Conservation (phyloP, 805 yeast species). For the Candida chilensis region DNA sequence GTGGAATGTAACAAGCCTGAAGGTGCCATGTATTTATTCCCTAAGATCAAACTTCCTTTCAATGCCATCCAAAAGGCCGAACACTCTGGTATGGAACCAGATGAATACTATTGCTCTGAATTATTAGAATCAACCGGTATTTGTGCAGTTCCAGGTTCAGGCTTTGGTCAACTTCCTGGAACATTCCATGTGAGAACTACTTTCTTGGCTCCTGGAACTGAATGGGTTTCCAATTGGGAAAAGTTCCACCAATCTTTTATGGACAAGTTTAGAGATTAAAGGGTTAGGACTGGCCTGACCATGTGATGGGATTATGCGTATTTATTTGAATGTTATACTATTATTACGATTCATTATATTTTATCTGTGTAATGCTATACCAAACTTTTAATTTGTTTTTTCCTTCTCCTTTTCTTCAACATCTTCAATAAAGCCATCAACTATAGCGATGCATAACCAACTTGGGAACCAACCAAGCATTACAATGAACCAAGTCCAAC, state of each 20-base stretch:
- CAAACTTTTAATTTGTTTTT: too few relatives aligned
- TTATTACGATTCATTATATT: too few relatives aligned
- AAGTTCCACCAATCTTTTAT: constrained; percentile 72
- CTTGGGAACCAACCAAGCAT: constrained; percentile 75
- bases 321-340: too few relatives aligned
- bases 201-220: constrained; percentile 89
- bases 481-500: constrained; percentile 81
- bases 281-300: too few relatives aligned
- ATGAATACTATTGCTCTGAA: constrained; percentile 82
- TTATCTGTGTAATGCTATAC: too few relatives aligned
- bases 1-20: constrained; percentile 81
- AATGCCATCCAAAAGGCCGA: constrained; percentile 57
- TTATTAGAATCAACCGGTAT: constrained; percentile 85
- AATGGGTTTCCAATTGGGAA: constrained; percentile 77
- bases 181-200: constrained; percentile 95
- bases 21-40: constrained; percentile 98
- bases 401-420: neutral
- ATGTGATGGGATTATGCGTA: too few relatives aligned
- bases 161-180: constrained; percentile 88
- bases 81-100: constrained; percentile 51
- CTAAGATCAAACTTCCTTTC: constrained; percentile 57
- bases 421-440: constrained; percentile 10
- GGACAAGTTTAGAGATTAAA: constrained; percentile 33
- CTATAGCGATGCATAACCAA: constrained; percentile 43
- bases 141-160: constrained; percentile 96